Base-by-base conservation (phyloP, 2,329 filamentous ascomycete species). In the Fusarium avenaceum region DNA sequence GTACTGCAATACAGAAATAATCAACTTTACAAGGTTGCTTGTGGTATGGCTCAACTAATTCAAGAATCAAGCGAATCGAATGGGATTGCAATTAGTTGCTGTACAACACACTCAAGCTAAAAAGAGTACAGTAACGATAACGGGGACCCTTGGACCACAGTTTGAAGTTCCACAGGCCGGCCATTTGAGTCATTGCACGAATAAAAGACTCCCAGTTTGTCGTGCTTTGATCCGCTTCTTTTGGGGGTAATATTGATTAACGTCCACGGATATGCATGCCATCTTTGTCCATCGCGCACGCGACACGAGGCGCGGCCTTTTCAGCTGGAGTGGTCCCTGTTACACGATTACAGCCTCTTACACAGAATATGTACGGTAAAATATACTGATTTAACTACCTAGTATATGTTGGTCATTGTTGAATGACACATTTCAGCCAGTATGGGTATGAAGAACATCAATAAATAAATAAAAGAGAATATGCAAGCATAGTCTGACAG, bases 121-220 rank as follows among this genome's bases (percentile, higher is more conserved):
- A 28, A 42, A 47, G 40, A 67, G 51, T 46, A 57, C 44, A 67
- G 57, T 46, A 57, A 62, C 51, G 14, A 40, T 22, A 39, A 54
- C 60, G 43, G 43, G 8, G 8, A 33, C 20, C 35, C 30, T 32
- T 43, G 38, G 20, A 10, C 13, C 14, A 38, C 20, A 47, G 35
- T 45, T n/a, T 17, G 28, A 28, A 47, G 35, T 48, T 43, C 57
- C 56, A 45, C 52, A 47, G 33, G 15, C 44, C 33, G 38, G n/a
- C 42, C 39, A 22, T 46, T 24, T n/a, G 28, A 35, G 30, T 22
- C 17, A 44, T 40, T 69, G 68, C 39, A 47, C 71, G 63, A 73
- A 73, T 70, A 30, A 28, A 40, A 51, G 39, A 35, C 42, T 28
- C 49, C 40, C 33, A n/a, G 66, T 72, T 70, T 73, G 71, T 70